Base-by-base conservation (phyloP, 163 green algal genomes). In the Scenedesmus sp. region DNA sequence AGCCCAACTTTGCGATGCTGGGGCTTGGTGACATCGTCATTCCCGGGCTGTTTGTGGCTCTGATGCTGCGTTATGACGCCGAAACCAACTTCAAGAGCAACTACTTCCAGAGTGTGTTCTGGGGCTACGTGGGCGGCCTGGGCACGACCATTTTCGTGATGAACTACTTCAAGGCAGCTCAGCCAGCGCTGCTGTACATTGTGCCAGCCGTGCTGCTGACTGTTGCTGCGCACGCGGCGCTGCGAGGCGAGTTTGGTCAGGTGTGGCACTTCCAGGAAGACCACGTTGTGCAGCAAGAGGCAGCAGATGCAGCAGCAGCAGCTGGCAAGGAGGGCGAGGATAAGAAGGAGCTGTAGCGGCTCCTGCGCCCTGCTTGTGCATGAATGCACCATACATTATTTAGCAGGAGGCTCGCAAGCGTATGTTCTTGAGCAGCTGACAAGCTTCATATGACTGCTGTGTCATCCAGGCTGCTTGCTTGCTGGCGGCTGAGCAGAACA, bases 1-100 rank as follows among this genome's bases (percentile, higher is more conserved):
- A 95, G 89, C 91, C 93, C 64, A 96, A 96, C 60, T 99, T 99
- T 92, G 98, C 97, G 55, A 99, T 99, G 98, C 96, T 99, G 83
- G 97, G 98, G 9, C 95, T 99, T n/a, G 98, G 98, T 9, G 98
- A 99, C 93, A 99, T 99, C 83, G 98, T 99, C n/a, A 99, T 95
- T 20, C 89, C 96, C 60, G 98, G 98, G 62, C 97, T 99, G 46
- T 99, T 99, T 94, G 96, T 99, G 16, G 98, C 98, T 1, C 94
- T 99, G 15, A 94, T 99, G 84, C 94, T 99, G 92, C 94, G 98
- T 18, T 98, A 98, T 92, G 98, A 99, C 90, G 92, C 96, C 0
- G n/a, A 92, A 18, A 90, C 93, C n/a, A 84, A 92, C 76, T 94
- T 94, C 90, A 52, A 62, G 60, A 94, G 89, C n/a, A 92, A 74